Percentiles rank a stretch among this genome's conserved stretches.
Conservation (phyloP, 768 basidiomycete genomes). For the Postia placenta region DNA sequence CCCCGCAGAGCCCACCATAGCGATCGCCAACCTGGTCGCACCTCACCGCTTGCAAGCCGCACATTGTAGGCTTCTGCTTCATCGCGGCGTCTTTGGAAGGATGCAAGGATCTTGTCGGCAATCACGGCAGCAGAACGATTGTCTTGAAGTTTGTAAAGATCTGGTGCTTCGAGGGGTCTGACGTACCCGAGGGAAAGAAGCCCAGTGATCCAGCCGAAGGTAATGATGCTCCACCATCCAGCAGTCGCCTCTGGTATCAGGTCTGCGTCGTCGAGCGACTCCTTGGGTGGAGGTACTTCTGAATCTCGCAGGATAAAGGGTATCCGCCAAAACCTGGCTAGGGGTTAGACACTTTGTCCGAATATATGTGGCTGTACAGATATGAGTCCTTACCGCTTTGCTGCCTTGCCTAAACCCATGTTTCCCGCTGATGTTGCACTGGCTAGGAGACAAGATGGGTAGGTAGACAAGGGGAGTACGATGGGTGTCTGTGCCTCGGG, state of each 20-base stretch:
- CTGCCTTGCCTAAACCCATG: neutral
- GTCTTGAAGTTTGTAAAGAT: conserved; percentile 75
- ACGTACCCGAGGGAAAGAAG: conserved; percentile 71
- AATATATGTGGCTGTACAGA: neutral
- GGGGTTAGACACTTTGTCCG: neutral
- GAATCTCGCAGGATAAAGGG: conserved; percentile 19
- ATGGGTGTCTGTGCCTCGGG: neutral
- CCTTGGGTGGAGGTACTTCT: conserved; percentile 36
- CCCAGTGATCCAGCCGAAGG: conserved; percentile 72
- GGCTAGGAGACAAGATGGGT: neutral
- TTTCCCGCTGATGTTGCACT: neutral
- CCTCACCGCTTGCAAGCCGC: conserved; percentile 57
- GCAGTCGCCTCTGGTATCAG: conserved; percentile 66
- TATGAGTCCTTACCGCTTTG: neutral
- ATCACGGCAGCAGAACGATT: conserved; percentile 52
- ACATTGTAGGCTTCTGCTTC: conserved; percentile 67
- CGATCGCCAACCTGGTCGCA: conserved; percentile 42
- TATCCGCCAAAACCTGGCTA: conserved; percentile 8
- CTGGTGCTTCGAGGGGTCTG: conserved; percentile 72
- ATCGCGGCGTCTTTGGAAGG: conserved; percentile 53
- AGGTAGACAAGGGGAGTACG: too few species aligned
- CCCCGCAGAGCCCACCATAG: conserved; percentile 60
- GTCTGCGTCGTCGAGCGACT: conserved; percentile 52
- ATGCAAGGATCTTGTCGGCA: conserved; percentile 54
- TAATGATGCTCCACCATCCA: conserved; percentile 48